Base-by-base conservation (phyloP, 192 early-diverging fungal genomes). In the Gigaspora rosea region DNA sequence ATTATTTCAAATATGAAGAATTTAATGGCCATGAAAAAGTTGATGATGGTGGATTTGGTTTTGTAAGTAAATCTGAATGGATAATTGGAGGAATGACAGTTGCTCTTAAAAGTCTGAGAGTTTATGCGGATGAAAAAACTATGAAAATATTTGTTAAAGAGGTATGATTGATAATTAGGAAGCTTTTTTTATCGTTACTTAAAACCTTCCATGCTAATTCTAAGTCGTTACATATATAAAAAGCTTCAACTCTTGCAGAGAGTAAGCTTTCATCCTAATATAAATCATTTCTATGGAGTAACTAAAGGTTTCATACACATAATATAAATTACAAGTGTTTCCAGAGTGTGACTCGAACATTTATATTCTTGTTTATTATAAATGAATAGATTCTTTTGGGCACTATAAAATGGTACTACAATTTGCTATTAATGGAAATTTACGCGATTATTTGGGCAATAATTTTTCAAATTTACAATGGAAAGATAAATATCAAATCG, bases 401-500 rank as follows among this genome's bases (percentile, higher is more conserved):
- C 32, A 0, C 20, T 33, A 27, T 62, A 10, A 18, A 1, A 18
- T 62, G n/a, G n/a, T 52, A 79, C 51, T 52, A 52, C 51, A 80
- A 62, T 78, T 78, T 36, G 77, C 79, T 15, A 70, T 77, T 33
- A 76, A 72, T 6, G 78, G n/a, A 32, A 80, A 78, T 8, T 79
- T 83, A 56, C 72, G 78, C 6, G 78, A 79, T 73, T 78, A 80
- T 62, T 78, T 83, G 48, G 78, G 78, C 57, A 72, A 72, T 49
- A 77, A 75, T 32, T 78, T 76, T 77, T 73, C 80, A 11, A 79
- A 61, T 16, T 72, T 82, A 27, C 78, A 72, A 16, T 82, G 82
- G 82, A 56, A 56, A 47, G 78, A 80, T 41, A 82, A 82, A 58
- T 71, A 80, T 16, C 76, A 77, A 12, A 67, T 82, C 12, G 82